phyloP scores from a whole-genome alignment of 1,284 basidiomycete species.

The Rhodotorula mucilaginosa region DNA sequence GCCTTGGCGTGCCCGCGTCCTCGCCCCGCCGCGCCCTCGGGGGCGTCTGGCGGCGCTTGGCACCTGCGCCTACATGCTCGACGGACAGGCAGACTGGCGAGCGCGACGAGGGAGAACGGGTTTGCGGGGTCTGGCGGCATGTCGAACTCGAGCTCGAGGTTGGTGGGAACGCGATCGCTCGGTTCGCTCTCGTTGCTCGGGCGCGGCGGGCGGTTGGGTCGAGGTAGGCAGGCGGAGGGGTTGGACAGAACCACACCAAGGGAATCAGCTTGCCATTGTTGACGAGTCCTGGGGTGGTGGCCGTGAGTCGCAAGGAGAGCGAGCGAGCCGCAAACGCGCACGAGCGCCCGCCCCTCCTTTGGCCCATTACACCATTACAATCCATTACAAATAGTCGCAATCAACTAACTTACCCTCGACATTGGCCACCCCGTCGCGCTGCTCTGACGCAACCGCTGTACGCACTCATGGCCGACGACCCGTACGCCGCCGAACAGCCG shows the following conservation, averaged over 20 bases:
- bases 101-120: not conserved
- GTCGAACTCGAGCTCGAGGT: not conserved
- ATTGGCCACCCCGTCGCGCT: too few species aligned
- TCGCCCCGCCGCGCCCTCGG: not conserved
- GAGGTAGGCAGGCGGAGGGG: not conserved
- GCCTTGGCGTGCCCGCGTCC: not conserved
- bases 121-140: not conserved
- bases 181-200: too few species aligned
- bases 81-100: too few species aligned
- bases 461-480: not conserved
- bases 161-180: not conserved
- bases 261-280: slow-evolving; percentile 6
- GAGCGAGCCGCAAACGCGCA: not conserved
- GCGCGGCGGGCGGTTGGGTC: not conserved
- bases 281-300: slow-evolving; percentile 6
- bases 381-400: not conserved
- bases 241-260: not conserved
- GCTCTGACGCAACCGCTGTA: not conserved
- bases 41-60: too few species aligned
- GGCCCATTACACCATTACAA: not conserved
- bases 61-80: too few species aligned
- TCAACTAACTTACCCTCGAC: too few species aligned
- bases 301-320: slow-evolving; percentile 5
- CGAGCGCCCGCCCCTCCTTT: not conserved
- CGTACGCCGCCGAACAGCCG: not conserved